Evolutionary conservation across 495 filamentous ascomycete species (phyloP).

Genomic region (Penicillium coffeae): DNA sequence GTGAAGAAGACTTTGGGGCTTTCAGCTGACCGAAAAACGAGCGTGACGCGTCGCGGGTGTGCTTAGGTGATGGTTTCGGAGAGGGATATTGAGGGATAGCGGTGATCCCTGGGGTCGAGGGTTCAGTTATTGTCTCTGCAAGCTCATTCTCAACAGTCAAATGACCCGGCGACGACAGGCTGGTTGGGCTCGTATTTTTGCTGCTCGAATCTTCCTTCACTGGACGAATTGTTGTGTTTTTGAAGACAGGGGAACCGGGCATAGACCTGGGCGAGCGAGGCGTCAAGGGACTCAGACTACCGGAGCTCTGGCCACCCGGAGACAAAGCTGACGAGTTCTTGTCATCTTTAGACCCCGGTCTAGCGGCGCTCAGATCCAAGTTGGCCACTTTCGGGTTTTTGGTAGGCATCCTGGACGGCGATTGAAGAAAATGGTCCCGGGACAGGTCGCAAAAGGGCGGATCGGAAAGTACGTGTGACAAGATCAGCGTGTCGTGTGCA

Average conservation of each 20-base stretch:
- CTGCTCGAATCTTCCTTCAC: slow-evolving; percentile 40
- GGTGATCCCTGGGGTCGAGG: slow-evolving; percentile 47
- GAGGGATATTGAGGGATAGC: slow-evolving; percentile 53
- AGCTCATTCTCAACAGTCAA: background rate
- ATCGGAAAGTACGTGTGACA: background rate
- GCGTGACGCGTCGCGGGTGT: slow-evolving; percentile 50
- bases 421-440: slow-evolving; percentile 9
- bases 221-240: slow-evolving; percentile 42
- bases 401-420: slow-evolving; percentile 37
- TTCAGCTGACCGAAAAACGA: slow-evolving; percentile 57
- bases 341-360: slow-evolving; percentile 24
- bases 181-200: slow-evolving; percentile 31
- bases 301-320: slow-evolving; percentile 37
- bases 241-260: slow-evolving; percentile 40
- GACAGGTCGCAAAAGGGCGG: background rate
- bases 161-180: slow-evolving; percentile 28
- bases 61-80: slow-evolving; percentile 44
- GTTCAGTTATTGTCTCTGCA: slow-evolving; percentile 30
- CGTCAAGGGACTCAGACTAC: slow-evolving; percentile 40
- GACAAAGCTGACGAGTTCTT: slow-evolving; percentile 36
- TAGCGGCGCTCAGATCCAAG: slow-evolving; percentile 40
- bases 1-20: slow-evolving; percentile 53
- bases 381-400: slow-evolving; percentile 41
- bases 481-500: slow-evolving; percentile 2
- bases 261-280: slow-evolving; percentile 42